Evolutionary conservation across 2,329 filamentous ascomycete genomes (phyloP), one percentile per base, ranked within the genome.

Genomic region (Fusarium metavorans): DNA sequence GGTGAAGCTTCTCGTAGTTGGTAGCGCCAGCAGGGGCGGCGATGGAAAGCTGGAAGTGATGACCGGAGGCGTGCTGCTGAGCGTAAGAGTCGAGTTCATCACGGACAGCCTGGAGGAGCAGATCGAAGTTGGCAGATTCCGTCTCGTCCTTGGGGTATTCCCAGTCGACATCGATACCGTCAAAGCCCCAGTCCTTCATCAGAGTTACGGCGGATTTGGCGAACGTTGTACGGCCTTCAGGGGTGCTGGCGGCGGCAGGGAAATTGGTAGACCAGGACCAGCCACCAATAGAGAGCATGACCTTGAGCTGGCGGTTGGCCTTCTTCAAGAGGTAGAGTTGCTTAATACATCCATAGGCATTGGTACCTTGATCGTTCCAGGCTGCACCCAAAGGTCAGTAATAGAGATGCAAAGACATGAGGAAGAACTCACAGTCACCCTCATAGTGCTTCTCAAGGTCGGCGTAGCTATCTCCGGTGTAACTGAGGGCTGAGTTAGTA

Each of bases 381-480:
- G 39, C 72, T 75, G 37, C 48, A 52, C 52, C 32, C 30, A 35
- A 39, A 18, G 10, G 25, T 70, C 10, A 39, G 35, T 30, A 9
- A 20, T 64, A 16, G 37, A 34, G n/a, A 18, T 25, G 30, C 20
- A 34, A 8, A 30, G 20, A 27, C 34, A 10, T n/a, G 11, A 8
- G 34, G 20, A 18, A 27, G 9, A 43, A 60, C 68, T 79, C 79
- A 88, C 86, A 92, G 82, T 97, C 94, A 50, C 56, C 45, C 25
- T 69, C 57, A 48, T 72, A 95, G 82, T 94, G 93, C 79, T 94
- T 95, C 76, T 96, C 88, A 4, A 87, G 74, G 78, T 97, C 94
- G 27, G 93, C 88, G 81, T 89, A 95, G 2, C 85, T 83, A 77
- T 97, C 94, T 1, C 90, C 92, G 9, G 94, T 85, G 79, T 88